Conservation (phyloP, 176 grass and related monocot genomes). For the Cenchrus fungigraminus region DNA sequence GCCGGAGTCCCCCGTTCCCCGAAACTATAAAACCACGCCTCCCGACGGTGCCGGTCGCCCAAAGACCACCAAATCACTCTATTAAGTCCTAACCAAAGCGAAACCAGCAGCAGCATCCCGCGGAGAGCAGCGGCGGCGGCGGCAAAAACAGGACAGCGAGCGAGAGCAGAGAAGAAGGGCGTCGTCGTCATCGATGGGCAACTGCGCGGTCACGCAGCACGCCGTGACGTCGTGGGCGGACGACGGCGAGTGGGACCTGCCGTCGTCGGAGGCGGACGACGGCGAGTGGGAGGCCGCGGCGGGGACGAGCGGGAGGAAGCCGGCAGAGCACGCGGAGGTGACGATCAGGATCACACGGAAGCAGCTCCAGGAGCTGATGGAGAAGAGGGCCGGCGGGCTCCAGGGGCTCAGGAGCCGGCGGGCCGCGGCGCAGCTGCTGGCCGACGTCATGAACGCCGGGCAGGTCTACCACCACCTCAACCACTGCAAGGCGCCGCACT, state of each 20-base stretch:
- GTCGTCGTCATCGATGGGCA: conserved; percentile 49
- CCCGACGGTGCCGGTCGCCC: neutral
- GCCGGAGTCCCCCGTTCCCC: neutral
- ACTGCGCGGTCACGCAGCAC: conserved; percentile 58
- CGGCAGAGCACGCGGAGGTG: conserved; percentile 43
- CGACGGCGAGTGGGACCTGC: conserved; percentile 61
- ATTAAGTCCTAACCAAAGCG: neutral
- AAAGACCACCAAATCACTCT: neutral
- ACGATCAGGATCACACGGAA: conserved; percentile 69
- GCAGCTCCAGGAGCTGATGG: conserved; percentile 64
- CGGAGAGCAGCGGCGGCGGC: neutral
- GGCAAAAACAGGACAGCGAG: neutral
- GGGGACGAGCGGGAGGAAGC: neutral
- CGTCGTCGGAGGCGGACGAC: neutral
- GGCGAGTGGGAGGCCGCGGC: neutral
- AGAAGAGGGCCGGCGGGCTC: conserved; percentile 21
- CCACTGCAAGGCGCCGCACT: conserved; percentile 45
- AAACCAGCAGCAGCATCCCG: neutral
- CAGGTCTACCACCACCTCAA: conserved; percentile 41
- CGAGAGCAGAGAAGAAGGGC: neutral
- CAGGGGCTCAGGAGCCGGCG: conserved; percentile 27
- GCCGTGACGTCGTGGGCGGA: conserved; percentile 60
- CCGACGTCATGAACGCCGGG: conserved; percentile 66
- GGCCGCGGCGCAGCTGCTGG: conserved; percentile 47
- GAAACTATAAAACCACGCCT: conserved; percentile 39